Percentiles rank a stretch among this genome's conserved stretches.
phyloP scores from a whole-genome alignment of 1,139 yeast species.

The Yamadazyma atlantica region DNA sequence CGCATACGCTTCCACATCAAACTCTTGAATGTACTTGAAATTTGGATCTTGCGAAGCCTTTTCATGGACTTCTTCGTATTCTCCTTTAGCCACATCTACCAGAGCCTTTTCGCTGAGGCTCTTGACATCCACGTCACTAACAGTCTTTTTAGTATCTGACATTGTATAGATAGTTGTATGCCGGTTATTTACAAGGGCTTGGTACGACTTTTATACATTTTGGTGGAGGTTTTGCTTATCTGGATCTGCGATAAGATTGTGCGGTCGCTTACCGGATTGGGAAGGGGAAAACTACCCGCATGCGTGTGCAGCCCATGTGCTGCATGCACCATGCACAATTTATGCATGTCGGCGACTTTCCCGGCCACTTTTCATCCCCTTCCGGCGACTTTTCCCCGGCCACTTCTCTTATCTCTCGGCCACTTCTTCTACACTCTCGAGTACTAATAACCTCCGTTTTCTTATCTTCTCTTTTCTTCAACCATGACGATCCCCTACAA shows the following conservation, averaged over 20 bases:
- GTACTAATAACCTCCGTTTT: conserved; percentile 2
- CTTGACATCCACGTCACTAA: conserved; percentile 14
- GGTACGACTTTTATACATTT: neutral
- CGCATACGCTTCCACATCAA: conserved; percentile 15
- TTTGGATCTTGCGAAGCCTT: conserved; percentile 13
- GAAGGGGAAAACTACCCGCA: neutral
- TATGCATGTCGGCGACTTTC: neutral
- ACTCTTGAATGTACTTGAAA: conserved; percentile 14
- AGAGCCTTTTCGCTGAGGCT: conserved; percentile 10
- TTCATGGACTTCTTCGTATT: conserved; percentile 4
- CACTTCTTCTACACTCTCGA: neutral
- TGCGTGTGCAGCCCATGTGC: no score
- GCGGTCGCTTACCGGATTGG: neutral
- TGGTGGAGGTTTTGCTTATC: neutral
- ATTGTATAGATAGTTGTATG: neutral
- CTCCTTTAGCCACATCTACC: conserved; percentile 6
- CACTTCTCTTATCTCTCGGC: neutral
- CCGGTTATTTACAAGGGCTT: no score
- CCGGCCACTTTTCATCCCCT: conserved; percentile 2
- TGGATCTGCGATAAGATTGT: neutral
- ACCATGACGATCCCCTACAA: conserved; percentile 17
- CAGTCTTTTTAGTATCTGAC: conserved; percentile 11
- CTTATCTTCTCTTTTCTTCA: neutral
- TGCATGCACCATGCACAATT: no score
- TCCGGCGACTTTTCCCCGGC: no score